Evolutionary conservation across 1,284 basidiomycete genomes (phyloP).

Genomic region (Puccinia sorghi): DNA sequence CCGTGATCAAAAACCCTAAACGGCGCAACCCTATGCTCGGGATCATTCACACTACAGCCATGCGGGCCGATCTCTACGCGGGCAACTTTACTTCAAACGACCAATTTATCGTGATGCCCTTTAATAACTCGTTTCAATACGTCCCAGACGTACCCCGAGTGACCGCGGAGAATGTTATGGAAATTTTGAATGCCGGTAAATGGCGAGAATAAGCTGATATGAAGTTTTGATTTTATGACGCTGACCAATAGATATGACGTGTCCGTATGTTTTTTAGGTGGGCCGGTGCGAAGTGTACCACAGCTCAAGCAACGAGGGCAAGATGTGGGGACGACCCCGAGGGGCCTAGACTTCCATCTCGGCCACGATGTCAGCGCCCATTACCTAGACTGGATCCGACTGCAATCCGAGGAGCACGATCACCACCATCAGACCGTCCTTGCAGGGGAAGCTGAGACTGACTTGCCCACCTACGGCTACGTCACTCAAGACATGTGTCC

Average conservation of each 20-base stretch:
- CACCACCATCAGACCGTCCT: constrained; percentile 2
- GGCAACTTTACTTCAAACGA: constrained; percentile 56
- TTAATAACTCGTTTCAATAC: constrained; percentile 65
- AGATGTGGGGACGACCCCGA: neutral
- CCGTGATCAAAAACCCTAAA: constrained; percentile 49
- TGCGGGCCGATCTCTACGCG: constrained; percentile 56
- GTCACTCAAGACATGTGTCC: constrained; percentile 62
- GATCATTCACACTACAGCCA: constrained; percentile 55
- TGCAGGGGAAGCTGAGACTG: neutral
- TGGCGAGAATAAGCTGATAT: neutral
- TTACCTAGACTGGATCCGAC: constrained; percentile 25
- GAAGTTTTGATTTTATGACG: neutral
- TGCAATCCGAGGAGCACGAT: constrained; percentile 10
- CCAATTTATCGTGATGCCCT: constrained; percentile 65
- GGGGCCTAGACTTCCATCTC: constrained; percentile 27
- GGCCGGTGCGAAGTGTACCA: neutral
- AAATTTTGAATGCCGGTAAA: constrained; percentile 53
- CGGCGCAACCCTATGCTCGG: constrained; percentile 49
- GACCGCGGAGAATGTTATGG: constrained; percentile 51
- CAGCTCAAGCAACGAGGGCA: neutral
- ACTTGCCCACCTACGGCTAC: constrained; percentile 51
- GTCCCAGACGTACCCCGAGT: constrained; percentile 51
- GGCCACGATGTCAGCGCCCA: constrained; percentile 36
- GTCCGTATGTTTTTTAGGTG: constrained; percentile 7
- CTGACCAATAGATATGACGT: neutral